Base-by-base conservation (phyloP, 1,284 basidiomycete genomes). In the Sporisorium exsertum region DNA sequence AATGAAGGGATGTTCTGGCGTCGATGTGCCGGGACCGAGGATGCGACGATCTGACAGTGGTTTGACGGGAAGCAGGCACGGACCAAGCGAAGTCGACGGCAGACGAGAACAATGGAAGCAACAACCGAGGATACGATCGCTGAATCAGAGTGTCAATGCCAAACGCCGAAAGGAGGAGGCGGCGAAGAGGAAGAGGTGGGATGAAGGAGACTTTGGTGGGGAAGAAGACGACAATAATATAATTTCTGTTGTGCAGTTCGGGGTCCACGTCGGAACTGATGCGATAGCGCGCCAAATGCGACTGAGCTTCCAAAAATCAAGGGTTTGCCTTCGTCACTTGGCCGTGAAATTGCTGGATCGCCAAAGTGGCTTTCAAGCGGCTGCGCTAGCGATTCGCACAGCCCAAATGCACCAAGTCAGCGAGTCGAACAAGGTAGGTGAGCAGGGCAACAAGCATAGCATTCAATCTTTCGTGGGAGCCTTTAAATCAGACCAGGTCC, bases 131-230 rank as follows among this genome's bases (percentile, higher is more conserved):
- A 16, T 47, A 16, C 26, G 46, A 29, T 47, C 26, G 24, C 29
- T 29, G 27, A 15, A 16, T 20, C 40, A 9, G 9, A n/a, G 9
- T 5, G 9, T n/a, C 40, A 10, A 20, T 43, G 40, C 9, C n/a
- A 43, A 16, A 10, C n/a, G 46, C 46, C 46, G 26, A 47, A 13
- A 18, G 10, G 29, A 18, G 24, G 26, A 47, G 26, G 26, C 6
- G 40, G 40, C 8, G 43, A 45, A 10, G n/a, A 45, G 43, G 43
- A 45, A 12, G 35, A 45, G 43, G 22, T 45, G 26, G 26, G 46
- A 47, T 18, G 46, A 47, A 47, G 29, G 46, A 47, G 26, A 9
- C 3, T n/a, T n/a, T 43, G 40, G 46, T 47, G 46, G 46, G 46
- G 29, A 22, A 18, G 10, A 18, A 5, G 5, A 5, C 5, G 7